Conservation (phyloP, 208 protist genomes). For the Paratrypanosoma confusum region DNA sequence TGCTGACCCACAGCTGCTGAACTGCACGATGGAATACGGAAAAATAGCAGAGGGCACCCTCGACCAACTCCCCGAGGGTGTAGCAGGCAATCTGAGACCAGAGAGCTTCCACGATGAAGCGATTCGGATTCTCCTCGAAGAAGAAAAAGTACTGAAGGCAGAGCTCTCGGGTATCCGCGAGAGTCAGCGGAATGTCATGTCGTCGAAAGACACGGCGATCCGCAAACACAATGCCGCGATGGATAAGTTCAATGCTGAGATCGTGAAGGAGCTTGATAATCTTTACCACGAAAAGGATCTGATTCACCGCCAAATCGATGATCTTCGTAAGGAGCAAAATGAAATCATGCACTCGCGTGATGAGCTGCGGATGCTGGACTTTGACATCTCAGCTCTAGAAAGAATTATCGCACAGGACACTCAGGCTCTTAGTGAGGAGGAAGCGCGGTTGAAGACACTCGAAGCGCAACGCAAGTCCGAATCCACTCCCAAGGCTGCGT, state of each 20-base stretch:
- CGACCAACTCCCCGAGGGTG: background rate
- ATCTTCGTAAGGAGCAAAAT: background rate
- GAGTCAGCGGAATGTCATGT: conserved; percentile 5
- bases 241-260: conserved; percentile 2
- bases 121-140: conserved; percentile 4
- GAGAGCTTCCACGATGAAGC: background rate
- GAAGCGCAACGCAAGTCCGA: conserved; percentile 13
- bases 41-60: background rate
- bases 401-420: background rate
- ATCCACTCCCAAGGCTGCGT: conserved; percentile 5
- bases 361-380: conserved; percentile 3
- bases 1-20: background rate
- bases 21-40: background rate
- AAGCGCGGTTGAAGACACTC: conserved; percentile 3
- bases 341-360: conserved; percentile 1
- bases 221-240: conserved; percentile 1
- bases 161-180: conserved; percentile 5
- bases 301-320: conserved; percentile 5
- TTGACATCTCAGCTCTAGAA: conserved; percentile 1
- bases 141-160: conserved; percentile 19
- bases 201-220: conserved; percentile 4
- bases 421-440: conserved; percentile 4
- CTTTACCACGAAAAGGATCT: background rate
- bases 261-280: conserved; percentile 8
- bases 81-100: background rate